These are phyloP conservation scores for Rosellinia necatrix DNA, from an alignment of 2,329 filamentous ascomycete species.

Conservation along the genomic window DNA sequence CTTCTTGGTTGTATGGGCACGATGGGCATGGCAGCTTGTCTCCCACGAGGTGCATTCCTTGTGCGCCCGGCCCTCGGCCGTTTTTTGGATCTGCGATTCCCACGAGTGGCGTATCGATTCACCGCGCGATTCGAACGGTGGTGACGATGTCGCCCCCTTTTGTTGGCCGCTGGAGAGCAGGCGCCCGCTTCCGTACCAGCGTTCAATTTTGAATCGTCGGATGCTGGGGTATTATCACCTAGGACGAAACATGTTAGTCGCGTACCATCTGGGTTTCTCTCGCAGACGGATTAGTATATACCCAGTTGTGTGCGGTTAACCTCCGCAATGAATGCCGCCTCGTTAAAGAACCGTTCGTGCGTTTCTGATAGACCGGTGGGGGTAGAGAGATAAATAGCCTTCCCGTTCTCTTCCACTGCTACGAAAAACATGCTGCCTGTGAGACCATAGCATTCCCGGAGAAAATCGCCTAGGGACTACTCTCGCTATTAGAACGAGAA, in stretches of 20 bases:
- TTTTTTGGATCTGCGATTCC: slow-evolving; percentile 44
- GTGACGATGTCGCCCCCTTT: slow-evolving; percentile 24
- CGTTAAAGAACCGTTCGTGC: slow-evolving; percentile 51
- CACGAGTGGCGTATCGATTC: slow-evolving; percentile 37
- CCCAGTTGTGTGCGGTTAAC: slow-evolving; percentile 46
- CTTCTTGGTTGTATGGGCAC: slow-evolving; percentile 45
- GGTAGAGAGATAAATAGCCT: slow-evolving; percentile 45
- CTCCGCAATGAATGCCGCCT: slow-evolving; percentile 47
- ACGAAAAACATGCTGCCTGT: slow-evolving; percentile 58
- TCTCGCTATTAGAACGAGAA: slow-evolving; percentile 23
- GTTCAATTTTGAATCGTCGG: slow-evolving; percentile 26
- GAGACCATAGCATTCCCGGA: slow-evolving; percentile 58
- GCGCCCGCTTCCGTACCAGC: slow-evolving; percentile 22
- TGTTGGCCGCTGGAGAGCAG: slow-evolving; percentile 18
- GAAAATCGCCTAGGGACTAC: slow-evolving; percentile 56
- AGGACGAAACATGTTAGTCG: not conserved
- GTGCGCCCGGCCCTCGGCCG: slow-evolving; percentile 31
- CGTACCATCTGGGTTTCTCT: not conserved
- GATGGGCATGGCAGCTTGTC: slow-evolving; percentile 48
- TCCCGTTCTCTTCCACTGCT: slow-evolving; percentile 53
- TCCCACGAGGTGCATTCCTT: slow-evolving; percentile 34
- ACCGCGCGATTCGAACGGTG: not conserved
- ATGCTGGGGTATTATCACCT: slow-evolving; percentile 6
- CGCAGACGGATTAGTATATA: slow-evolving; percentile 33
- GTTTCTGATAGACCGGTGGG: slow-evolving; percentile 32